phyloP scores from a whole-genome alignment of 192 early-diverging fungal species.

The Entomortierella parvispora region DNA sequence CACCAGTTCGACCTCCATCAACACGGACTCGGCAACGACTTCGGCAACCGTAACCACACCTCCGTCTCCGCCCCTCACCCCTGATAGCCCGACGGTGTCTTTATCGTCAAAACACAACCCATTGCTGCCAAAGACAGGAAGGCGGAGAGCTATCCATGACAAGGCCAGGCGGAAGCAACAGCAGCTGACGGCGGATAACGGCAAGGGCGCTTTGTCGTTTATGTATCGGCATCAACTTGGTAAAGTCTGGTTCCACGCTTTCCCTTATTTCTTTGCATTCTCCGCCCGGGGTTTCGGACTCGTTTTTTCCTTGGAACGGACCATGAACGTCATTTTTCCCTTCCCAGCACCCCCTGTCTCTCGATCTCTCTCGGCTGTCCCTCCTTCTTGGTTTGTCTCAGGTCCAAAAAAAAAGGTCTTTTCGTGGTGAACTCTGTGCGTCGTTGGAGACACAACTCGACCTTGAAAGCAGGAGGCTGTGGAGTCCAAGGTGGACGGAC shows the following conservation, averaged over 20 bases:
- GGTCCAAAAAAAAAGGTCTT: no score
- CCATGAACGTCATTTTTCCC: no score
- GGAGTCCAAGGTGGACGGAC: no score
- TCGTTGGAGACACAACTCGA: no score
- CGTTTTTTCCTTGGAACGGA: no score
- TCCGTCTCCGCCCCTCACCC: background rate
- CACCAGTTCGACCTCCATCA: background rate
- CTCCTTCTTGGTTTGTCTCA: no score
- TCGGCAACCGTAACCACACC: background rate
- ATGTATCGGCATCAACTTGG: slow-evolving; percentile 49
- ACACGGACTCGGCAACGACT: background rate
- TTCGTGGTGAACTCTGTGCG: no score
- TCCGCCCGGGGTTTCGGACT: no score
- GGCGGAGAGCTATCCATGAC: slow-evolving; percentile 8
- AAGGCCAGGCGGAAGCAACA: slow-evolving; percentile 33
- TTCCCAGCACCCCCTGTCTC: no score
- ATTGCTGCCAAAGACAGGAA: background rate
- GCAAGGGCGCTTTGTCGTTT: slow-evolving; percentile 32
- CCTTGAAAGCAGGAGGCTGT: no score
- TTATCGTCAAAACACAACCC: background rate
- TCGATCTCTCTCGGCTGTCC: no score
- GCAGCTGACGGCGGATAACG: slow-evolving; percentile 5
- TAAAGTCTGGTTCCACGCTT: slow-evolving; percentile 10
- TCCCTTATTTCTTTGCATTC: background rate
- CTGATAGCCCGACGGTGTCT: background rate